These are phyloP conservation scores for Tephrocybe rancida DNA, from an alignment of 768 basidiomycete genomes.

Conservation along the genomic window DNA sequence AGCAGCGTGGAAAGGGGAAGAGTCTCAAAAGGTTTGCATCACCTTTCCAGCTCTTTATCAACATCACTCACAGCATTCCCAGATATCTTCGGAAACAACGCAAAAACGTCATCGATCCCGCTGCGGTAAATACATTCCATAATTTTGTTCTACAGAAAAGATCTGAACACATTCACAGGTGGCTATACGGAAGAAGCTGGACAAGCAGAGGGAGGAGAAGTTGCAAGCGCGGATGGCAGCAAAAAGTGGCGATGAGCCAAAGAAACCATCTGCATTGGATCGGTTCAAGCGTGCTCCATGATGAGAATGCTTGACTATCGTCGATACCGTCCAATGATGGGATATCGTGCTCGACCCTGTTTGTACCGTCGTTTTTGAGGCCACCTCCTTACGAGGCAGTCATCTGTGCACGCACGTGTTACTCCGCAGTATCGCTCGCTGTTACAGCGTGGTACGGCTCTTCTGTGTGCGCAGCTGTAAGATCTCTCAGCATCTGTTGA, in stretches of 20 bases:
- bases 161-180: slow-evolving; percentile 34
- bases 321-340: too few species aligned
- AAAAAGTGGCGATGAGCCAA: slow-evolving; percentile 29
- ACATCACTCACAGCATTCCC: background rate
- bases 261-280: slow-evolving; percentile 42
- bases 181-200: slow-evolving; percentile 67
- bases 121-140: slow-evolving; percentile 50
- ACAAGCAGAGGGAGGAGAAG: slow-evolving; percentile 55
- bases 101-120: slow-evolving; percentile 93
- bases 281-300: slow-evolving; percentile 34
- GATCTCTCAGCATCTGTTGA: too few species aligned
- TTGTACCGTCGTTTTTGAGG: too few species aligned
- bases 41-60: background rate
- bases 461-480: too few species aligned
- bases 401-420: too few species aligned
- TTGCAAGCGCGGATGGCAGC: slow-evolving; percentile 33
- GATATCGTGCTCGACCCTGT: too few species aligned
- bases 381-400: too few species aligned
- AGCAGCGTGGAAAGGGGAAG: slow-evolving; percentile 88
- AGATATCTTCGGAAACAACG: slow-evolving; percentile 86
- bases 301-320: too few species aligned
- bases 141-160: background rate
- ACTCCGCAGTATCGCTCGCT: too few species aligned
- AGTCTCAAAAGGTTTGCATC: slow-evolving; percentile 69
- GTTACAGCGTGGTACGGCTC: too few species aligned